These are phyloP conservation scores for Penicillium simplicissimum DNA, from an alignment of 495 filamentous ascomycete species.

Conservation along the genomic window DNA sequence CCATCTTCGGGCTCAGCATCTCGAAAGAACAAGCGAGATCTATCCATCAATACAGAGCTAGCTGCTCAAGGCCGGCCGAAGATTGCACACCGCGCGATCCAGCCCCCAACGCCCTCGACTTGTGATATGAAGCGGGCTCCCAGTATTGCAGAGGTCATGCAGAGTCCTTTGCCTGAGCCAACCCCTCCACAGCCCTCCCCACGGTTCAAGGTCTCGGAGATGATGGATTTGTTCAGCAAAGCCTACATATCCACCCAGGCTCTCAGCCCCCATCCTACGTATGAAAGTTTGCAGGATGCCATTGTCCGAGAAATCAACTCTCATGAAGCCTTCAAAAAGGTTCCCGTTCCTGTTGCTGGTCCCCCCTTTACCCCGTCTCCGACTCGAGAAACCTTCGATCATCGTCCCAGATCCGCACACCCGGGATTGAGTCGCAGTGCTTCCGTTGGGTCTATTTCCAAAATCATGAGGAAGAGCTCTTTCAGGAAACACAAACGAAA, in stretches of 20 bases:
- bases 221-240: constrained; percentile 48
- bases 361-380: constrained; percentile 41
- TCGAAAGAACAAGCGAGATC: constrained; percentile 45
- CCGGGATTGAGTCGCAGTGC: constrained; percentile 22
- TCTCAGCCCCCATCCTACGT: constrained; percentile 40
- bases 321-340: constrained; percentile 46
- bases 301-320: constrained; percentile 52
- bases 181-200: constrained; percentile 27
- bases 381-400: constrained; percentile 28
- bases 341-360: constrained; percentile 38
- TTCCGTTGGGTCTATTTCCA: constrained; percentile 35
- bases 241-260: constrained; percentile 36
- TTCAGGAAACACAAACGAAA: constrained; percentile 36
- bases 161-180: constrained; percentile 38
- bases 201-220: constrained; percentile 40
- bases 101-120: constrained; percentile 42
- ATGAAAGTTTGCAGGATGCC: constrained; percentile 48
- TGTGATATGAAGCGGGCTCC: constrained; percentile 30
- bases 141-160: constrained; percentile 50
- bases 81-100: constrained; percentile 43
- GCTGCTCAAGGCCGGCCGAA: constrained; percentile 35
- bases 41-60: constrained; percentile 46
- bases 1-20: constrained; percentile 22
- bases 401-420: constrained; percentile 1
- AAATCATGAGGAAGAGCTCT: constrained; percentile 36